Evolutionary conservation across 2,329 filamentous ascomycete genomes (phyloP).

Genomic region (Penicillium sp.): DNA sequence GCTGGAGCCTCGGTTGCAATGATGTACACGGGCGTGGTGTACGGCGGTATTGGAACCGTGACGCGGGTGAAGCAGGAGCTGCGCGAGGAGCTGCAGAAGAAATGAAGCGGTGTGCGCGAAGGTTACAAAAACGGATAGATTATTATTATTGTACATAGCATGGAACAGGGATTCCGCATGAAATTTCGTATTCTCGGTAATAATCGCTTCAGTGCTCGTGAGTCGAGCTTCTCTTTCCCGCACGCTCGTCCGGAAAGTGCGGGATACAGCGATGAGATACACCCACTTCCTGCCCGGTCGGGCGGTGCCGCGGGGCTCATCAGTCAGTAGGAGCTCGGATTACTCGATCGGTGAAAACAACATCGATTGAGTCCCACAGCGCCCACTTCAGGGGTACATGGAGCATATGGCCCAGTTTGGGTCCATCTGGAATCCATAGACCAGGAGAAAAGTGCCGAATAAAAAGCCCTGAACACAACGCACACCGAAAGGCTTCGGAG

Average conservation of each 20-base stretch:
- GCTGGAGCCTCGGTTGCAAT: constrained; percentile 89
- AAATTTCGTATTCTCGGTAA: neutral
- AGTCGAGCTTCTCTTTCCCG: constrained; percentile 3
- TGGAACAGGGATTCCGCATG: constrained; percentile 9
- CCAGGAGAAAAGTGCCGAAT: neutral
- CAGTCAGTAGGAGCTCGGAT: constrained; percentile 11
- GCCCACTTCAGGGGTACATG: neutral
- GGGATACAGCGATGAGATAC: neutral
- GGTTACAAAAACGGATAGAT: constrained; percentile 6
- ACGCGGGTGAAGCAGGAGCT: constrained; percentile 52
- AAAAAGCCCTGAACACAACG: neutral
- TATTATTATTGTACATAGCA: constrained; percentile 23
- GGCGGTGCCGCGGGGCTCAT: constrained; percentile 5
- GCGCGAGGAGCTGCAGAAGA: constrained; percentile 37
- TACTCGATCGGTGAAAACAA: constrained; percentile 18
- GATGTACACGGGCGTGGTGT: constrained; percentile 78
- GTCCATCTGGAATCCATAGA: neutral
- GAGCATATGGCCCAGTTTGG: neutral
- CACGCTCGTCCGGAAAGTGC: neutral
- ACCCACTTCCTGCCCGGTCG: constrained; percentile 7
- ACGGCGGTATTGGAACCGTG: constrained; percentile 62
- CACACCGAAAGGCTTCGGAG: neutral
- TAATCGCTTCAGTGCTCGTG: neutral
- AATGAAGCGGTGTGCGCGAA: constrained; percentile 20
- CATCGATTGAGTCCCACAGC: neutral